Conservation (phyloP, 192 early-diverging fungal species). For the Coemansia sp. region DNA sequence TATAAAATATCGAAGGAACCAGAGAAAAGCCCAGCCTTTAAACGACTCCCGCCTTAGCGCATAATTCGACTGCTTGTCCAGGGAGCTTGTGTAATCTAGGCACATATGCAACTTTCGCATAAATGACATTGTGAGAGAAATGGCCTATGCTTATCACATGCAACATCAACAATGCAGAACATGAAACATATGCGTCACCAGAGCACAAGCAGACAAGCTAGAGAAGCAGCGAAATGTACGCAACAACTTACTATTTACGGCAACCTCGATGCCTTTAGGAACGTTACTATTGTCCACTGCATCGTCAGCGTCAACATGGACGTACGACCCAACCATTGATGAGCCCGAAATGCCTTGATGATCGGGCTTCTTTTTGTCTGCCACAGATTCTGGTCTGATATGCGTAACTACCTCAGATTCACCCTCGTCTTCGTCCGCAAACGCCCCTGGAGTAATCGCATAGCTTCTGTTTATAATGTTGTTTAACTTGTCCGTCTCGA, state of each 20-base stretch:
- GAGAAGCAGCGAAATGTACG: slow-evolving; percentile 6
- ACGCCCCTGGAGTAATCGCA: slow-evolving; percentile 41
- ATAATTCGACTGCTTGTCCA: not conserved
- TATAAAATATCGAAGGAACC: not conserved
- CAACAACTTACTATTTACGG: slow-evolving; percentile 1
- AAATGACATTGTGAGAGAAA: not conserved
- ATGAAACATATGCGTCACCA: not conserved
- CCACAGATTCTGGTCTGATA: slow-evolving; percentile 18
- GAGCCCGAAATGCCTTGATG: not conserved
- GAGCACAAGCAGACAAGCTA: not conserved
- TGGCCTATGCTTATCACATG: no score
- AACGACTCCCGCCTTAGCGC: no score
- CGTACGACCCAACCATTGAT: slow-evolving; percentile 33
- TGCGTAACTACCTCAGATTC: slow-evolving; percentile 14
- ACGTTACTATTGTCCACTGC: not conserved
- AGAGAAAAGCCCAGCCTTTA: not conserved
- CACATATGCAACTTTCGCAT: not conserved
- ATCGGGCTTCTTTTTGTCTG: not conserved
- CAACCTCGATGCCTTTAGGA: not conserved
- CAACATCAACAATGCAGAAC: slow-evolving; percentile 5
- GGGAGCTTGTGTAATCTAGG: not conserved
- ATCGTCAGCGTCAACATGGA: slow-evolving; percentile 22
- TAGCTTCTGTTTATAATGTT: slow-evolving; percentile 14
- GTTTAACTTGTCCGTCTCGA: not conserved
- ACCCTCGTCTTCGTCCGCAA: slow-evolving; percentile 16